These are phyloP conservation scores for Nigrospora sphaerica DNA, from an alignment of 2,329 filamentous ascomycete species.

Conservation along the genomic window DNA sequence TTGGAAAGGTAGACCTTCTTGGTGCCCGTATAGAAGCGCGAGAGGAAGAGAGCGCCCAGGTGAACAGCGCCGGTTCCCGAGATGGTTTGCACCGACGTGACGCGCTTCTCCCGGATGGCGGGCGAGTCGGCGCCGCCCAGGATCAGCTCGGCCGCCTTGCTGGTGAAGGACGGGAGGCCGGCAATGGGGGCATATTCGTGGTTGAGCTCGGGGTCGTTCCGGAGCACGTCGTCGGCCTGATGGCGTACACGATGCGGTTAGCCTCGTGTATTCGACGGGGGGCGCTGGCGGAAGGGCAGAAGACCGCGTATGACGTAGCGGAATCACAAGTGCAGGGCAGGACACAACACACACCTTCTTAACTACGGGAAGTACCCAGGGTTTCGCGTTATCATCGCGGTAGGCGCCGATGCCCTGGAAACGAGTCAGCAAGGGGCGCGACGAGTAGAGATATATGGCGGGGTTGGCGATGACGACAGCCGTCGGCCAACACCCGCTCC, in stretches of 20 bases:
- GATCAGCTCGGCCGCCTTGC: constrained; percentile 85
- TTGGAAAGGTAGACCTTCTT: constrained; percentile 83
- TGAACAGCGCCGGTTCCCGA: constrained; percentile 95
- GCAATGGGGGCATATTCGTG: constrained; percentile 98
- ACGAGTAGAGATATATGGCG: constrained; percentile 3
- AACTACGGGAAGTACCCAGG: constrained; percentile 93
- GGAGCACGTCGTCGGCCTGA: constrained; percentile 85
- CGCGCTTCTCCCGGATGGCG: constrained; percentile 76
- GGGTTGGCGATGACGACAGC: constrained; percentile 2
- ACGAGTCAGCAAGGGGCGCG: constrained; percentile 5
- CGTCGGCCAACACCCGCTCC: constrained; percentile 2
- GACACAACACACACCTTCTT: constrained; percentile 64
- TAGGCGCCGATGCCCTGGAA: constrained; percentile 77
- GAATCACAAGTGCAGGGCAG: constrained; percentile 3
- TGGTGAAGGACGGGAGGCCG: constrained; percentile 77
- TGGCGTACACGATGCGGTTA: background rate
- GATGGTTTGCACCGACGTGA: constrained; percentile 83
- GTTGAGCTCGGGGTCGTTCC: constrained; percentile 83
- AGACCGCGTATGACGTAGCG: background rate
- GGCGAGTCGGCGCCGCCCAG: constrained; percentile 68
- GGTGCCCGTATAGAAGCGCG: constrained; percentile 76
- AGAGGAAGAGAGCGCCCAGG: constrained; percentile 85
- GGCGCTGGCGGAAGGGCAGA: background rate
- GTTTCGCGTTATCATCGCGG: constrained; percentile 89
- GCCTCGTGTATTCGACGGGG: background rate